phyloP scores from a whole-genome alignment of 495 filamentous ascomycete species.

The Pyrenula massariospora region DNA sequence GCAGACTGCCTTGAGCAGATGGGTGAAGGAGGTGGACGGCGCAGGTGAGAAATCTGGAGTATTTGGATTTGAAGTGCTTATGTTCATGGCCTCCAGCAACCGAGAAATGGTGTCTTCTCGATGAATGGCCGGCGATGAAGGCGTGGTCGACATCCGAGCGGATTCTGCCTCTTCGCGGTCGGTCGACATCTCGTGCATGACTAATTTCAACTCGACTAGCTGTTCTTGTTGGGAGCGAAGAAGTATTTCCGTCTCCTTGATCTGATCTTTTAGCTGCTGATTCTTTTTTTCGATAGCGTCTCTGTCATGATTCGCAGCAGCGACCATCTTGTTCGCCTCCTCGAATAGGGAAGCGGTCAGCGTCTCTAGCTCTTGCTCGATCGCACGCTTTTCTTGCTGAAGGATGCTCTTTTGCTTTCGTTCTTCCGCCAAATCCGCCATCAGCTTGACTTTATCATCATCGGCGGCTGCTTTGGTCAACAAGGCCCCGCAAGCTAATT shows the following conservation, averaged over 20 bases:
- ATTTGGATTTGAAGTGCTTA: slow-evolving; percentile 31
- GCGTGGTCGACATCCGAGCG: slow-evolving; percentile 52
- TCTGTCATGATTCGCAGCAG: slow-evolving; percentile 31
- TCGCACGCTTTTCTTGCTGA: slow-evolving; percentile 62
- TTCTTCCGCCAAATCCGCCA: slow-evolving; percentile 54
- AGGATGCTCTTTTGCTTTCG: slow-evolving; percentile 39
- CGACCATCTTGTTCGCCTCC: slow-evolving; percentile 2
- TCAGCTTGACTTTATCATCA: slow-evolving; percentile 57
- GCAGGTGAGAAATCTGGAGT: slow-evolving; percentile 51
- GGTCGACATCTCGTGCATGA: slow-evolving; percentile 78
- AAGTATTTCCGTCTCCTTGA: slow-evolving; percentile 76
- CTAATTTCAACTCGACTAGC: slow-evolving; percentile 75
- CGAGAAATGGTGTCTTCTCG: slow-evolving; percentile 15
- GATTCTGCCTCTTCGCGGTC: slow-evolving; percentile 56
- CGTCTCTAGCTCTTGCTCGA: slow-evolving; percentile 76
- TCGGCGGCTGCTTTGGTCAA: slow-evolving; percentile 58
- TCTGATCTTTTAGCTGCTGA: slow-evolving; percentile 64
- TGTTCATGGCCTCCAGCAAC: slow-evolving; percentile 29
- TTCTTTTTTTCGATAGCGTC: slow-evolving; percentile 68
- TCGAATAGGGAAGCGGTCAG: slow-evolving; percentile 47
- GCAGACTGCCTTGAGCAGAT: slow-evolving; percentile 70
- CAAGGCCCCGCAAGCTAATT: slow-evolving; percentile 60
- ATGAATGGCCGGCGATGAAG: slow-evolving; percentile 47
- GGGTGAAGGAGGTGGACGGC: slow-evolving; percentile 73
- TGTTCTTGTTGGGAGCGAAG: slow-evolving; percentile 88